These are phyloP conservation scores for Colletotrichum destructivum DNA, from an alignment of 2,329 filamentous ascomycete genomes.

Conservation along the genomic window DNA sequence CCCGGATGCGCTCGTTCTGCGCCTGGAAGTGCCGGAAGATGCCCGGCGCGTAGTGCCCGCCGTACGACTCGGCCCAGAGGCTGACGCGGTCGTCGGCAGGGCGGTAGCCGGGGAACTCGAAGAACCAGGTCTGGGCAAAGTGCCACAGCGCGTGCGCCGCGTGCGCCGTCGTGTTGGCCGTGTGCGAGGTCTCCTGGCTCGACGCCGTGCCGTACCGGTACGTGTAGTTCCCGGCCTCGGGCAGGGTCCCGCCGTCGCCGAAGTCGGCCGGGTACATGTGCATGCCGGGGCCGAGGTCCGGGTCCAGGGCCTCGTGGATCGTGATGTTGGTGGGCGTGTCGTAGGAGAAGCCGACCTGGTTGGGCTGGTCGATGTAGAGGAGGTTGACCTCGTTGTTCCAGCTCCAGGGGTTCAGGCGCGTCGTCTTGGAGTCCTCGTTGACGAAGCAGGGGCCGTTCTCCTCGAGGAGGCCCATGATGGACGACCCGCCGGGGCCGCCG, in stretches of 20 bases:
- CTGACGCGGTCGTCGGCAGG: conserved; percentile 67
- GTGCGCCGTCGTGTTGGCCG: conserved; percentile 59
- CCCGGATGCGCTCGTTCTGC: conserved; percentile 72
- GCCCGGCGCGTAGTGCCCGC: conserved; percentile 59
- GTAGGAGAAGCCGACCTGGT: conserved; percentile 74
- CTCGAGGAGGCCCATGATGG: conserved; percentile 64
- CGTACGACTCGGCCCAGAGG: conserved; percentile 71
- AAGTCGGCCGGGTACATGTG: conserved; percentile 48
- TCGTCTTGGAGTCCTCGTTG: conserved; percentile 59
- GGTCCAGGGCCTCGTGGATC: conserved; percentile 50
- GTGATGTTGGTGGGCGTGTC: conserved; percentile 72
- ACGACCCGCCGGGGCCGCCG: conserved; percentile 68
- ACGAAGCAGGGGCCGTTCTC: conserved; percentile 62
- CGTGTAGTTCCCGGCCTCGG: conserved; percentile 54
- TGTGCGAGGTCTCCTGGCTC: conserved; percentile 49
- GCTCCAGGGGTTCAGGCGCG: conserved; percentile 67
- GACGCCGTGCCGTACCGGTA: conserved; percentile 52
- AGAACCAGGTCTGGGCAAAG: conserved; percentile 72
- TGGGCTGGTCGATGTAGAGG: conserved; percentile 66
- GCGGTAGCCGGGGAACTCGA: conserved; percentile 70
- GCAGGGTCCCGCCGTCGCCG: conserved; percentile 52
- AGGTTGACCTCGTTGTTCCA: conserved; percentile 70
- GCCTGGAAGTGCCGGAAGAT: conserved; percentile 73
- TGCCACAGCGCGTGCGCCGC: conserved; percentile 63
- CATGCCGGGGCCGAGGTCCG: neutral